A percentile compares a stretch with the other conserved stretches of the same genome.
These are phyloP conservation scores for Phytophthora aleatoria DNA, from an alignment of 352 stramenopile species.

Conservation along the genomic window DNA sequence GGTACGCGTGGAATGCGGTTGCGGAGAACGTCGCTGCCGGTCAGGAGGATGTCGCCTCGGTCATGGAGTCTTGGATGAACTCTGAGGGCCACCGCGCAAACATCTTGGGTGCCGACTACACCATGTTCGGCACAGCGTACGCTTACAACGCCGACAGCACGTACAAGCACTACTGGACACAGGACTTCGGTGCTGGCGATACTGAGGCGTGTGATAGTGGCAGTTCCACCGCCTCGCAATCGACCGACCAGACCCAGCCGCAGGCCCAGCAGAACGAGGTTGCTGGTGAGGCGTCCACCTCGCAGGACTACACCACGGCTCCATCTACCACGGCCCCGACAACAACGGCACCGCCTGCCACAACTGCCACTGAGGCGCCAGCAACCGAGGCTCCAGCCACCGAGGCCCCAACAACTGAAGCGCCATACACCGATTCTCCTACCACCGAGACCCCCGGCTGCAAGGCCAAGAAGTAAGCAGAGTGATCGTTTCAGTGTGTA, in stretches of 20 bases:
- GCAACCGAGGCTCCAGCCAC: slow-evolving; percentile 1
- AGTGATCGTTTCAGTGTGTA: slow-evolving; percentile 7
- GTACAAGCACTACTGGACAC: slow-evolving; percentile 66
- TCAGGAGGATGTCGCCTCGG: slow-evolving; percentile 45
- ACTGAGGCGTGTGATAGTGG: slow-evolving; percentile 37
- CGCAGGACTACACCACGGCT: slow-evolving; percentile 14
- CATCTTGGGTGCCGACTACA: slow-evolving; percentile 47
- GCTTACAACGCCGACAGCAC: slow-evolving; percentile 33
- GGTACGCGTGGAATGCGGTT: slow-evolving; percentile 56
- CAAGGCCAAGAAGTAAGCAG: slow-evolving; percentile 28
- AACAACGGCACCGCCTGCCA: slow-evolving; percentile 14
- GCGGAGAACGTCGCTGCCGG: slow-evolving; percentile 66
- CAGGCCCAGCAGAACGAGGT: slow-evolving; percentile 33
- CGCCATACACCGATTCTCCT: neutral
- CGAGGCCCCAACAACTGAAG: neutral
- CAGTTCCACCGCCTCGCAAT: slow-evolving; percentile 16
- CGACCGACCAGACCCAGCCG: slow-evolving; percentile 23
- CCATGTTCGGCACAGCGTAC: slow-evolving; percentile 43
- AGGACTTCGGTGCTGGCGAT: slow-evolving; percentile 51
- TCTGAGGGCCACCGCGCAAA: slow-evolving; percentile 55
- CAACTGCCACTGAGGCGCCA: slow-evolving; percentile 3
- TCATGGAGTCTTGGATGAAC: slow-evolving; percentile 73
- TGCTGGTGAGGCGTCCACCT: slow-evolving; percentile 19
- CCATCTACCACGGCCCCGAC: slow-evolving; percentile 17
- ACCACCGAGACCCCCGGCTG: slow-evolving; percentile 17